Base-by-base conservation (phyloP, 192 early-diverging fungal genomes). In the Paraglomus brasilianum region DNA sequence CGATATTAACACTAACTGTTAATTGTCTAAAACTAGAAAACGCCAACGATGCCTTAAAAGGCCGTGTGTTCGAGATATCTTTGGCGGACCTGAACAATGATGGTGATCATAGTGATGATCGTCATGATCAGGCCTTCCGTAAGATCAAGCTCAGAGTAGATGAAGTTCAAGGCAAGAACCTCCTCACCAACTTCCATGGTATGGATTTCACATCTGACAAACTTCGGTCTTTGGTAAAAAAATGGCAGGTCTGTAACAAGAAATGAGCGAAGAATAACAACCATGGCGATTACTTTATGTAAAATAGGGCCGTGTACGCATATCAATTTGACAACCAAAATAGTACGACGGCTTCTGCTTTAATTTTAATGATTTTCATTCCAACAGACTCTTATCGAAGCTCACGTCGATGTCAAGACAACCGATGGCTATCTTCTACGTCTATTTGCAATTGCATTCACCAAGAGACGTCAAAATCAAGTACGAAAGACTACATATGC, bases 121-220 rank as follows among this genome's bases (percentile, higher is more conserved):
- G 30, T 30, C 30, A 30, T 30, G 50, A 68, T 8, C 66, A 68
- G 7, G 45, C 49, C n/a, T 99, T 92, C 93, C 89, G 97, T 78
- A 99, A 99, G 91, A 83, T 99, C 82, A 90, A 94, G 86, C 91
- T 99, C 73, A 87, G 89, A 77, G 89, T 97, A 75, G 93, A 98
- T 82, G 96, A 99, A 82, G 89, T 99, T 78, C 87, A 90, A 74
- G 97, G 97, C 77, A 94, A 92, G 85, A 97, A 95, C 92, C 93
- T 92, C 86, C 89, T 99, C 67, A 99, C 97, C 90, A 96, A 95
- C 90, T 99, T 99, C 90, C 89, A 98, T 89, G 89, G 96, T 77
- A 98, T 99, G 95, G 91, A 94, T 86, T 94, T 99, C 84, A 98
- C 97, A 81, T 92, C 94, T 66, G 97, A 99, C 89, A 99, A 99